Evolutionary conservation across 2,329 filamentous ascomycete species (phyloP).

Genomic region (Fusarium sp.): DNA sequence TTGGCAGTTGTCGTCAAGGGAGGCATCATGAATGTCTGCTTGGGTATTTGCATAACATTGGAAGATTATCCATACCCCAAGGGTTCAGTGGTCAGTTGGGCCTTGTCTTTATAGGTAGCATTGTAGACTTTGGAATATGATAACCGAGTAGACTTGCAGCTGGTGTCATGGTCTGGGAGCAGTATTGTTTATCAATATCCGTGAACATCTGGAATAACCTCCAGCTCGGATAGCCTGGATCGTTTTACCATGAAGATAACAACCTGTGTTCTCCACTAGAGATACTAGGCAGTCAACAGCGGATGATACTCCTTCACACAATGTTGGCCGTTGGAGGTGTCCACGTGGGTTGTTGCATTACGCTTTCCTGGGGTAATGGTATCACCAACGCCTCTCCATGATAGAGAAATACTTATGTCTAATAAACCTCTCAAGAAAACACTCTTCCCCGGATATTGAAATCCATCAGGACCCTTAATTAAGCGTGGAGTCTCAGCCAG

Average conservation of each 20-base stretch:
- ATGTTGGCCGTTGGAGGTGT: background rate
- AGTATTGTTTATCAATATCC: background rate
- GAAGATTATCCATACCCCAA: constrained; percentile 12
- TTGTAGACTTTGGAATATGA: constrained; percentile 28
- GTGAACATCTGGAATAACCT: background rate
- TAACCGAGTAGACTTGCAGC: constrained; percentile 15
- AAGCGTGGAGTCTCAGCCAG: background rate
- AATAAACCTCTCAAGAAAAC: background rate
- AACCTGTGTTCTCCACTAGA: background rate
- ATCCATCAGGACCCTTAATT: background rate
- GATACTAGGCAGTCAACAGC: background rate
- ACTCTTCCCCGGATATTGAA: background rate
- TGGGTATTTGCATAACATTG: constrained; percentile 30
- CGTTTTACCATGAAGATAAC: background rate
- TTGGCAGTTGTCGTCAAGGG: background rate
- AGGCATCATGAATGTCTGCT: background rate
- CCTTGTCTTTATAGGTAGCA: constrained; percentile 22
- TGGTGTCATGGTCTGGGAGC: background rate
- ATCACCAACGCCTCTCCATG: background rate
- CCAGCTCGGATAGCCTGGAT: background rate
- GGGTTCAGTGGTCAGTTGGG: constrained; percentile 14
- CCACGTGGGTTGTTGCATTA: background rate
- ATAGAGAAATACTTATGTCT: background rate
- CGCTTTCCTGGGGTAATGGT: background rate
- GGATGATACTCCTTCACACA: background rate